Percentiles rank a stretch among this genome's conserved stretches.
phyloP scores from a whole-genome alignment of 1,139 yeast species.

The Candida sp. region DNA sequence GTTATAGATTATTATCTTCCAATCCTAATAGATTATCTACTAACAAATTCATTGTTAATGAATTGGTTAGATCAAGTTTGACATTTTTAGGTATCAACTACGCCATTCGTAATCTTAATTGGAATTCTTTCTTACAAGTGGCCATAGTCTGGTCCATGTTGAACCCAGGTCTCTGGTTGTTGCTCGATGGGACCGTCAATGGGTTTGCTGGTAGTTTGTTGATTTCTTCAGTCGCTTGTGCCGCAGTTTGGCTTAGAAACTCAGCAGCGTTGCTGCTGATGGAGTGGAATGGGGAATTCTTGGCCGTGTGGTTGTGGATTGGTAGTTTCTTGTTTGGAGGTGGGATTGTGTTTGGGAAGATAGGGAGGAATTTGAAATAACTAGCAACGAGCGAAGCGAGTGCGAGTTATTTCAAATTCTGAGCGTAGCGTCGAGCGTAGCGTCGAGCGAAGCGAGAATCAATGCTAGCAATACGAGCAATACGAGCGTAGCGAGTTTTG shows the following conservation, averaged over 20 bases:
- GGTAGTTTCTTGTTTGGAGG: conserved; percentile 70
- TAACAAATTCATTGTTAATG: conserved; percentile 26
- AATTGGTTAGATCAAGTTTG: conserved; percentile 55
- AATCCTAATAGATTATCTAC: conserved; percentile 28
- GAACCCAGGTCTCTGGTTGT: conserved; percentile 77
- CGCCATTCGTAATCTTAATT: conserved; percentile 76
- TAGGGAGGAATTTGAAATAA: conserved; percentile 51
- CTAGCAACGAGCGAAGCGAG: not conserved
- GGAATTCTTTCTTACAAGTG: conserved; percentile 77
- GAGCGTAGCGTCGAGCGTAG: too few species aligned
- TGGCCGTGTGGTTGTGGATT: conserved; percentile 47
- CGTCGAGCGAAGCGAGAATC: too few species aligned
- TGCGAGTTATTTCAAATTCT: too few species aligned
- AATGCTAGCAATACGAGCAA: too few species aligned
- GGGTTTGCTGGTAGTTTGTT: conserved; percentile 54
- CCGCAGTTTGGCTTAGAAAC: conserved; percentile 32
- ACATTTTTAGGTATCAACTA: conserved; percentile 83
- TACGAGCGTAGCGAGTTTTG: too few species aligned
- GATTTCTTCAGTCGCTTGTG: conserved; percentile 39
- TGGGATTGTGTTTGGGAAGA: conserved; percentile 63
- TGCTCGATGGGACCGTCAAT: conserved; percentile 70
- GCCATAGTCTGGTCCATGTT: conserved; percentile 71
- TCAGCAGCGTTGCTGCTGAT: conserved; percentile 12
- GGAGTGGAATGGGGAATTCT: conserved; percentile 18
- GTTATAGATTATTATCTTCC: conserved; percentile 18